Evolutionary conservation across 2,329 filamentous ascomycete genomes (phyloP).

Genomic region (Botryotinia globosa): DNA sequence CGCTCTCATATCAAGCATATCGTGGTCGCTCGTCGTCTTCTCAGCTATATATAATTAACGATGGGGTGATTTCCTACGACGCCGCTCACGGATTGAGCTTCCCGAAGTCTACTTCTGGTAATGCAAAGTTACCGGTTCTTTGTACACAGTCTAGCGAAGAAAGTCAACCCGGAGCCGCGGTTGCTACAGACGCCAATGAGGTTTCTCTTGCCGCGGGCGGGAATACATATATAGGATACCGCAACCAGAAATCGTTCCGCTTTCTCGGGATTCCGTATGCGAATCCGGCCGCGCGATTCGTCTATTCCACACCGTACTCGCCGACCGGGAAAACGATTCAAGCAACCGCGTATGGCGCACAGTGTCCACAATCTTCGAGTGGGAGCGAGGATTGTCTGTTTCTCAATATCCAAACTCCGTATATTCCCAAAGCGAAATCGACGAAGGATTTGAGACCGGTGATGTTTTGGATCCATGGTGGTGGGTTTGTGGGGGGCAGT

Average conservation of each 20-base stretch:
- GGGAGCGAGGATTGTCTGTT: slow-evolving; percentile 37
- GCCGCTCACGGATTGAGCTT: slow-evolving; percentile 39
- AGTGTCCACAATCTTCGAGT: slow-evolving; percentile 37
- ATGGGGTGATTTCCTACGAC: slow-evolving; percentile 41
- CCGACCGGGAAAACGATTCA: slow-evolving; percentile 45
- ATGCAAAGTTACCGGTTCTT: slow-evolving; percentile 45
- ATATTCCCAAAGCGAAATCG: slow-evolving; percentile 29
- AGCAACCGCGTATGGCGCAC: slow-evolving; percentile 44
- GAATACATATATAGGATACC: slow-evolving; percentile 49
- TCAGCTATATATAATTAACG: slow-evolving; percentile 45
- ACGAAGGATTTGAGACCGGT: slow-evolving; percentile 38
- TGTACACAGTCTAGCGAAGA: slow-evolving; percentile 48
- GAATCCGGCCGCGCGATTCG: slow-evolving; percentile 28
- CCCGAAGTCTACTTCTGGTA: slow-evolving; percentile 32
- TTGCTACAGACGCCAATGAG: slow-evolving; percentile 40
- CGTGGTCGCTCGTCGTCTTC: slow-evolving; percentile 39
- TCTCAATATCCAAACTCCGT: slow-evolving; percentile 43
- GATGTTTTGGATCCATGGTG: slow-evolving; percentile 37
- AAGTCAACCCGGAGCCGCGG: slow-evolving; percentile 38
- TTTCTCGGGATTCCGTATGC: slow-evolving; percentile 36
- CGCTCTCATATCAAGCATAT: slow-evolving; percentile 47
- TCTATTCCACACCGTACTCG: slow-evolving; percentile 46
- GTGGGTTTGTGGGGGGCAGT: slow-evolving; percentile 38
- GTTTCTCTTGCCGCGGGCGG: slow-evolving; percentile 43
- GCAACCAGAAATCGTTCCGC: slow-evolving; percentile 52